These are phyloP conservation scores for Fusarium goolgardi DNA, from an alignment of 2,329 filamentous ascomycete genomes.

Conservation along the genomic window DNA sequence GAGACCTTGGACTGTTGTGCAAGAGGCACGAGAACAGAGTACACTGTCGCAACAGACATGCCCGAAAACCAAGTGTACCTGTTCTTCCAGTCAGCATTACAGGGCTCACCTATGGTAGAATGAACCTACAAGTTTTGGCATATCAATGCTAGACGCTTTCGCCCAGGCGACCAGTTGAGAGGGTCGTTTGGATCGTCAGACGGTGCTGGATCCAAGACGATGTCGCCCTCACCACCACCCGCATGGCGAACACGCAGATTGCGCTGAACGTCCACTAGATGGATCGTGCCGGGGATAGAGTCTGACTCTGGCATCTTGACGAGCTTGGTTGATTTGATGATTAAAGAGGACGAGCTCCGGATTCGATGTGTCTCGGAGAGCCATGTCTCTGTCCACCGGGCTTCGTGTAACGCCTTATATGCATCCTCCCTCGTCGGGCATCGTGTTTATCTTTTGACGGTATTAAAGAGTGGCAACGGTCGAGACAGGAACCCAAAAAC, in stretches of 20 bases:
- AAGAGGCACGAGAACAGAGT: conserved; percentile 54
- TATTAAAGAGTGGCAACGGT: background rate
- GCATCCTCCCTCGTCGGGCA: background rate
- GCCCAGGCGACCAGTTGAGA: conserved; percentile 59
- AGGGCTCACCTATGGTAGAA: fast-evolving
- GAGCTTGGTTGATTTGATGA: background rate
- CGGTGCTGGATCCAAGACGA: conserved; percentile 63
- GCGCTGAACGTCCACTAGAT: conserved; percentile 55
- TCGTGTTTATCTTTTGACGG: background rate
- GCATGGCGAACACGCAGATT: conserved; percentile 51
- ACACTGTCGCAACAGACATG: conserved; percentile 55
- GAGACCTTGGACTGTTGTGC: conserved; percentile 50
- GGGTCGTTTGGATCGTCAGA: conserved; percentile 64
- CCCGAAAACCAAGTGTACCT: conserved; percentile 56
- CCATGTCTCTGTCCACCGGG: background rate
- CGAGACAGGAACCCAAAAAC: no score
- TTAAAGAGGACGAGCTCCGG: background rate
- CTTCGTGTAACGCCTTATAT: conserved; percentile 12
- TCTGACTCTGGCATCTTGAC: background rate
- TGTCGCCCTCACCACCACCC: conserved; percentile 50
- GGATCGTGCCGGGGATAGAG: conserved; percentile 54
- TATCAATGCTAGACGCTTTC: conserved; percentile 45
- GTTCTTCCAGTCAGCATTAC: background rate
- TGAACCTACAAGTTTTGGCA: conserved; percentile 48
- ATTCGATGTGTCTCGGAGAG: no score